Evolutionary conservation across 2,329 filamentous ascomycete species (phyloP), one percentile per base, ranked within the genome.

Genomic region (Colletotrichum tanaceti): DNA sequence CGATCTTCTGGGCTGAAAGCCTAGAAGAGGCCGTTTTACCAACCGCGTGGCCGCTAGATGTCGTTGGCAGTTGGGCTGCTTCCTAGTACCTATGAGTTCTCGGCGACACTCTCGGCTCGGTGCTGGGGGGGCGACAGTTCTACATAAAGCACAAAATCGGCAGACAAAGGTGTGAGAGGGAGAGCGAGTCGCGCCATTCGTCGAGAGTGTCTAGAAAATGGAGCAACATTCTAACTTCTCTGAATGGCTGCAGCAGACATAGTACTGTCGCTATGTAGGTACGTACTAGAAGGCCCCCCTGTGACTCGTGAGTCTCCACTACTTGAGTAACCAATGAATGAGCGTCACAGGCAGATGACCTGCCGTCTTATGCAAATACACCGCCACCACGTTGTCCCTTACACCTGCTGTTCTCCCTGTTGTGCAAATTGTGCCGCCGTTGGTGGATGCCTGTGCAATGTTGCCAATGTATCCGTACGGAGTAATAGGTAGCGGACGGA

Each of bases 1-100:
- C 16, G 58, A 22, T 16, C 43, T 35, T n/a, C 22, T 28, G 14
- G 22, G 38, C 63, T 50, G 28, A 53, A 32, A 60, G 60, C 24
- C 64, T 58, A 58, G 65, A 64, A 63, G 60, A 50, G 41, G 53
- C 46, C 58, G 58, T 50, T 58, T 68, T 53, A 58, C 65, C 60
- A 58, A 47, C 47, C 32, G 22, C 41, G 4, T 47, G 65, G 61
- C 60, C 54, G 61, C 65, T 53, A 68, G 47, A 38, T 6, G 47
- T 53, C 16, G 60, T 43, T 68, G 65, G 65, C 65, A 68, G 60
- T 57, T 63, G 50, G 22, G 6, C 28, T 49, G 32, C 52, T 47
- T 52, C n/a, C n/a, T n/a, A n/a, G n/a, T n/a, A n/a, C n/a, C n/a
- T n/a, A n/a, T n/a, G n/a, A n/a, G n/a, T n/a, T n/a, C 64, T 67